These are phyloP conservation scores for Xanthoconium stramineum DNA, from an alignment of 768 basidiomycete species.

Conservation along the genomic window DNA sequence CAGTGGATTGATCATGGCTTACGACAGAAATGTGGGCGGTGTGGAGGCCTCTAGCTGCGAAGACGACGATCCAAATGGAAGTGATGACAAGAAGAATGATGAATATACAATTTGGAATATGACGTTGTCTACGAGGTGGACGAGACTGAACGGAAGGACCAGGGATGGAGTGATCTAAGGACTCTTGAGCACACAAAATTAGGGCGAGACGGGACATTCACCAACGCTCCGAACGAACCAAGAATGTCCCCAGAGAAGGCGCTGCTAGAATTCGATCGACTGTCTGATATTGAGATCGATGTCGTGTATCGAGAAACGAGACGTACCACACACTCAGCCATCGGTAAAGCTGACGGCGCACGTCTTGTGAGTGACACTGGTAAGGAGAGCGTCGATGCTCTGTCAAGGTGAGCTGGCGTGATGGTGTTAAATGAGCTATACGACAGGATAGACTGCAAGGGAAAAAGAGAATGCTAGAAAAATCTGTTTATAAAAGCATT, in stretches of 20 bases:
- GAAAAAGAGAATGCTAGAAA: no score
- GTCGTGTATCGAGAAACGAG: no score
- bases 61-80: conserved; percentile 18
- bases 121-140: conserved; percentile 24
- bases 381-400: no score
- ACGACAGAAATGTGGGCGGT: conserved; percentile 9
- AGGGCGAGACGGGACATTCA: background rate
- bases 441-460: no score
- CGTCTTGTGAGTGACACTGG: no score
- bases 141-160: conserved; percentile 21
- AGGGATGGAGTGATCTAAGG: conserved; percentile 16
- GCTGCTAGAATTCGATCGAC: no score
- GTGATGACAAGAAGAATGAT: conserved; percentile 18
- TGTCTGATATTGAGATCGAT: no score
- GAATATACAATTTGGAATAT: conserved; percentile 23
- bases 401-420: no score
- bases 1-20: conserved; percentile 19
- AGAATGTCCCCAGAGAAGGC: conserved; percentile 23
- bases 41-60: conserved; percentile 8
- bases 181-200: background rate
- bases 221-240: conserved; percentile 23
- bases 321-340: no score
- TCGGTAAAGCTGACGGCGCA: no score
- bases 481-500: no score
- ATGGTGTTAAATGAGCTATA: no score